These are phyloP conservation scores for Chrysoporthe cubensis DNA, from an alignment of 2,329 filamentous ascomycete genomes.

Conservation along the genomic window DNA sequence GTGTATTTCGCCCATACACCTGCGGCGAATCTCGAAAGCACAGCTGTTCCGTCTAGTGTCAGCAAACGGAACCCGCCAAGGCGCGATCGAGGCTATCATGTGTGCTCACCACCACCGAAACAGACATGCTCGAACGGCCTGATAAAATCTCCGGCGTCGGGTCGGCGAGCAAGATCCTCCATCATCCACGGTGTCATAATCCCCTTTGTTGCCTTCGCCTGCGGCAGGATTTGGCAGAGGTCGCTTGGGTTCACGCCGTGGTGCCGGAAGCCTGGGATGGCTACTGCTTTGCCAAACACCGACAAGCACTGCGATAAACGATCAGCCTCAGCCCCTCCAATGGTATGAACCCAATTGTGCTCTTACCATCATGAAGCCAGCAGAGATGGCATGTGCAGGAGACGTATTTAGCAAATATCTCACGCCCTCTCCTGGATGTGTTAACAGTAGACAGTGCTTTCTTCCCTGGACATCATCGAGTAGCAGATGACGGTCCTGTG, in stretches of 20 bases:
- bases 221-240: conserved; percentile 25
- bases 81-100: background rate
- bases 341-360: background rate
- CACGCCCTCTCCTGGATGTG: conserved; percentile 23
- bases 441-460: conserved; percentile 22
- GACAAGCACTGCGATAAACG: conserved; percentile 11
- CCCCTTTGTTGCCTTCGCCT: conserved; percentile 25
- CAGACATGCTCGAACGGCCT: conserved; percentile 26
- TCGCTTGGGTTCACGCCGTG: conserved; percentile 26
- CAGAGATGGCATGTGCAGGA: conserved; percentile 31
- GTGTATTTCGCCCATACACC: conserved; percentile 30
- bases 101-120: conserved; percentile 32
- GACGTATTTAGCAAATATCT: conserved; percentile 29
- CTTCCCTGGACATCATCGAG: conserved; percentile 28
- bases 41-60: conserved; percentile 22
- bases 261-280: conserved; percentile 31
- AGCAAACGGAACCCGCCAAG: background rate
- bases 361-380: conserved; percentile 24
- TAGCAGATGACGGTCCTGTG: conserved; percentile 22
- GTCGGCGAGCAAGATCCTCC: conserved; percentile 30
- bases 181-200: conserved; percentile 32
- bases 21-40: conserved; percentile 27
- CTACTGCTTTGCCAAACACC: conserved; percentile 30
- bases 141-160: conserved; percentile 30
- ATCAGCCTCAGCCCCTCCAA: conserved; percentile 1